Evolutionary conservation across 1,284 basidiomycete genomes (phyloP).

Genomic region (Naganishia cerealis): DNA sequence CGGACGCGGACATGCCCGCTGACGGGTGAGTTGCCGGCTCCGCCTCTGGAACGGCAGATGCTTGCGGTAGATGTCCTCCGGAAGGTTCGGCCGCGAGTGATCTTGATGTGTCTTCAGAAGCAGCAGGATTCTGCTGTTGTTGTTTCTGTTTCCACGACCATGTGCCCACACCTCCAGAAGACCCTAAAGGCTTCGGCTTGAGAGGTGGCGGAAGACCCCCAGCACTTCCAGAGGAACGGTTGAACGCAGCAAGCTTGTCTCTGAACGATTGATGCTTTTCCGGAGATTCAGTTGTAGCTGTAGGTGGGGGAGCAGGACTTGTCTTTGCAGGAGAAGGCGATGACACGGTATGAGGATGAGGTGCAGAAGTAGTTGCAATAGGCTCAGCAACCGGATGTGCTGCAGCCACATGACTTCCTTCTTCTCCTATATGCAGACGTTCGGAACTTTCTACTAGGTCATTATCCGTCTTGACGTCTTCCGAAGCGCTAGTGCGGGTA

Average conservation of each 20-base stretch:
- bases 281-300: neutral
- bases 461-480: neutral
- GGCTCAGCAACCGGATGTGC: constrained; percentile 34
- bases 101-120: constrained; percentile 17
- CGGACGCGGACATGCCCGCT: constrained; percentile 69
- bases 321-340: neutral
- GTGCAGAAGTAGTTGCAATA: constrained; percentile 53
- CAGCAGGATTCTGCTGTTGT: constrained; percentile 24
- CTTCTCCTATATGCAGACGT: neutral
- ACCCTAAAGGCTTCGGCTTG: constrained; percentile 63
- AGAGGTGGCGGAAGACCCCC: constrained; percentile 59
- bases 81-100: neutral
- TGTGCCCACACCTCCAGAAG: constrained; percentile 58
- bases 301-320: neutral
- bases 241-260: constrained; percentile 55
- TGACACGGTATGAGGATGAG: neutral
- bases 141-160: constrained; percentile 54
- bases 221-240: constrained; percentile 33
- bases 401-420: constrained; percentile 32
- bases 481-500: neutral
- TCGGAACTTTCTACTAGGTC: neutral
- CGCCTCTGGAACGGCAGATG: constrained; percentile 33
- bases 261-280: constrained; percentile 47
- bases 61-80: constrained; percentile 11
- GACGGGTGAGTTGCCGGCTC: constrained; percentile 22